Base-by-base conservation (phyloP, 805 yeast genomes). In the Saturnispora mendoncae region DNA sequence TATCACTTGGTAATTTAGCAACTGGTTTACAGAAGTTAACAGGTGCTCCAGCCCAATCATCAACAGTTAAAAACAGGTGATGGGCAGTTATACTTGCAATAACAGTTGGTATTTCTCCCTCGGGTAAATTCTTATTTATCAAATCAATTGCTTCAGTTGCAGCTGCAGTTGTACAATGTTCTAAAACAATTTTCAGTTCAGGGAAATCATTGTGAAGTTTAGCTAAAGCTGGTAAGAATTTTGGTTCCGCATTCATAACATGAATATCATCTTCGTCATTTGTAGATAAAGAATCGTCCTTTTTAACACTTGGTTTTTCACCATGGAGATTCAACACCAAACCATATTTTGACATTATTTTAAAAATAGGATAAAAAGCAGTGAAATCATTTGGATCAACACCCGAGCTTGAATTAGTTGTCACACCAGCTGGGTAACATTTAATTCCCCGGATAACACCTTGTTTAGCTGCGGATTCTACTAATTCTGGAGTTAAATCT, bases 371-470 rank as follows among this genome's bases (percentile, higher is more conserved):
- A 59, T 87, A 92, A 54, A 88, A 92, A 5, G 72, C 78, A 36
- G 81, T 74, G 62, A 92, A 92, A 55, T 90, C 95, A 53, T 87
- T 85, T 19, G 94, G 94, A 59, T 84, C 92, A 19, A 92, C 96
- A 38, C 98, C 98, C 3, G 80, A 84, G 37, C 74, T 62, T 8
- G 96, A 86, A 65, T 92, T 92, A 30, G 99, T 92, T n/a, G 99
- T 92, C 25, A 92, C 99, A 34, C 99, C 99, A 2, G 97, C 97
- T 32, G 99, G 99, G 60, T 92, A 92, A 59, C 95, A 87, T 61
- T 92, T 92, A 51, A 92, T 85, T 43, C 99, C 99, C 24, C 78
- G 69, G 42, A 90, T 78, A 29, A 76, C 78, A 2, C 79, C 79
- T 14, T 63, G 54, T 42, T 68, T 57, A 6, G 88, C 94, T 27